phyloP scores from a whole-genome alignment of 2,329 filamentous ascomycete species.

The Pezicula carpinea region DNA sequence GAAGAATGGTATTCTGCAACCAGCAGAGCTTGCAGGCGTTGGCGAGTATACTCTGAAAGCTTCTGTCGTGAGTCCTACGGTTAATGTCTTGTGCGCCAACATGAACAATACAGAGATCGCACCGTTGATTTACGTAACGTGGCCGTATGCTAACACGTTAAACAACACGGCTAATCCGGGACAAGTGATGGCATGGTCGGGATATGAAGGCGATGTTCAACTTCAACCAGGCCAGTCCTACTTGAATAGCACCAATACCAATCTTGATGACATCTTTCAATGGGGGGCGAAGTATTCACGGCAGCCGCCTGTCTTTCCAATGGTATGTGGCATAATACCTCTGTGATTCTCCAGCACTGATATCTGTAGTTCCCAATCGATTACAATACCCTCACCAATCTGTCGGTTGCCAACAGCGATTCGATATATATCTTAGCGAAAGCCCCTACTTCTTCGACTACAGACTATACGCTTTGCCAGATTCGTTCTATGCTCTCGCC shows the following conservation, averaged over 20 bases:
- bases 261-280: slow-evolving; percentile 65
- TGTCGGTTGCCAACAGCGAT: slow-evolving; percentile 40
- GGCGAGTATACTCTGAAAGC: slow-evolving; percentile 66
- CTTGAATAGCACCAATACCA: slow-evolving; percentile 53
- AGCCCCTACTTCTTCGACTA: slow-evolving; percentile 23
- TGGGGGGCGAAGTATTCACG: slow-evolving; percentile 54
- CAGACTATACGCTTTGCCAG: slow-evolving; percentile 63
- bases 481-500: slow-evolving; percentile 59
- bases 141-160: slow-evolving; percentile 40
- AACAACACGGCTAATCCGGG: slow-evolving; percentile 29
- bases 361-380: slow-evolving; percentile 44
- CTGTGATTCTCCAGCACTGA: slow-evolving; percentile 19
- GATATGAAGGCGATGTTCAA: slow-evolving; percentile 38
- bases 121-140: slow-evolving; percentile 60
- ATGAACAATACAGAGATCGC: slow-evolving; percentile 53
- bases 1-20: slow-evolving; percentile 65
- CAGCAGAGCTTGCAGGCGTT: slow-evolving; percentile 56
- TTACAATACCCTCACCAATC: slow-evolving; percentile 65
- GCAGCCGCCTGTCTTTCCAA: slow-evolving; percentile 47
- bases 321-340: slow-evolving; percentile 36
- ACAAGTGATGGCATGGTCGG: slow-evolving; percentile 30
- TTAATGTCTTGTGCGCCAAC: slow-evolving; percentile 72
- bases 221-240: slow-evolving; percentile 30
- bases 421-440: slow-evolving; percentile 65
- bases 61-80: slow-evolving; percentile 62